Conservation (phyloP, 179 eudicot species). For the Beta corolliflora region DNA sequence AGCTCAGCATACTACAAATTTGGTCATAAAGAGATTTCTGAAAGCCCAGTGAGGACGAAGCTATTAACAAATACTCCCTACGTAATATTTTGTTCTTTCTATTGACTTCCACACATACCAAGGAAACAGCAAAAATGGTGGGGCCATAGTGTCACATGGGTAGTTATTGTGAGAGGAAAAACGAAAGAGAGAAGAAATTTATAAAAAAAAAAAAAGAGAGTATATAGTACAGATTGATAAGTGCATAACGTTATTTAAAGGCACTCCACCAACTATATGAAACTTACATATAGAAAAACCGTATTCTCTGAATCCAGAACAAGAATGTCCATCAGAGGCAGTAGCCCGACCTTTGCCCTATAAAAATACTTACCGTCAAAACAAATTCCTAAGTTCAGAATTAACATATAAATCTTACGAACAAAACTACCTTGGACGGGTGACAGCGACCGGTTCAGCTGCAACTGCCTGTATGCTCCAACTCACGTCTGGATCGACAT, state of each 20-base stretch:
- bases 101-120: too few relatives aligned
- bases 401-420: not conserved
- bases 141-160: too few relatives aligned
- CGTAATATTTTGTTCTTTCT: too few relatives aligned
- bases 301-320: slow-evolving; percentile 69
- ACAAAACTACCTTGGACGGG: slow-evolving; percentile 68
- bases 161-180: too few relatives aligned
- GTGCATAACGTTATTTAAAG: not conserved
- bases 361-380: slow-evolving; percentile 26
- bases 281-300: slow-evolving; percentile 86
- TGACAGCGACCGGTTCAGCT: slow-evolving; percentile 85
- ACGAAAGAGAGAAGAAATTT: too few relatives aligned
- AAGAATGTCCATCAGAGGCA: slow-evolving; percentile 71
- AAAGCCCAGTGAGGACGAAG: not conserved
- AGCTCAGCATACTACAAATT: too few relatives aligned
- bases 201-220: not conserved
- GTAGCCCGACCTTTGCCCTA: slow-evolving; percentile 66
- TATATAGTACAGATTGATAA: not conserved
- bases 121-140: too few relatives aligned
- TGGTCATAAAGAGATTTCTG: too few relatives aligned
- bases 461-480: slow-evolving; percentile 93
- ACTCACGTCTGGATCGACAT: slow-evolving; percentile 81
- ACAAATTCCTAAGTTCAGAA: slow-evolving; percentile 16
- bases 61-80: not conserved
- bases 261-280: not conserved